Evolutionary conservation across 805 yeast genomes (phyloP).

Genomic region (Saturnispora diversa): DNA sequence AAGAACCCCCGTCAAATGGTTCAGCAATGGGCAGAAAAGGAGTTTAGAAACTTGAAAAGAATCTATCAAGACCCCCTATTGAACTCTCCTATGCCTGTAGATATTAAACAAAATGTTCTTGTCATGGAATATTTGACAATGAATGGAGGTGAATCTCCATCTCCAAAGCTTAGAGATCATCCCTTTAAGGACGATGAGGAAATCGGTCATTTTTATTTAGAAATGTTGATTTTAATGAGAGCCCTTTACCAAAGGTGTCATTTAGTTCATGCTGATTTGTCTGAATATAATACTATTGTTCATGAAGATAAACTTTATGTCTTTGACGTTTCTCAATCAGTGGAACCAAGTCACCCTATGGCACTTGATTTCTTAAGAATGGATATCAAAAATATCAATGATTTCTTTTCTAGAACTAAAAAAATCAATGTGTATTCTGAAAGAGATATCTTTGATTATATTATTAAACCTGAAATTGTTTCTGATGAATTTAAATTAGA

Average conservation of each 20-base stretch:
- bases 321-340: slow-evolving; percentile 95
- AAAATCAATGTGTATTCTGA: slow-evolving; percentile 76
- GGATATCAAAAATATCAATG: slow-evolving; percentile 95
- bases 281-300: slow-evolving; percentile 88
- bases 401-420: slow-evolving; percentile 65
- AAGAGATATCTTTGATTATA: slow-evolving; percentile 69
- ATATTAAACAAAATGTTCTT: slow-evolving; percentile 78
- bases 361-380: slow-evolving; percentile 88
- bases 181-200: slow-evolving; percentile 57
- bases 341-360: slow-evolving; percentile 97
- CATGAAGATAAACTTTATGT: slow-evolving; percentile 73
- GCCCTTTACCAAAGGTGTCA: slow-evolving; percentile 81
- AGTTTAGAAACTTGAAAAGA: slow-evolving; percentile 85
- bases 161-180: slow-evolving; percentile 84
- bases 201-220: slow-evolving; percentile 59
- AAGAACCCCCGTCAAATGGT: slow-evolving; percentile 97
- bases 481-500: slow-evolving; percentile 31
- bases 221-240: slow-evolving; percentile 78
- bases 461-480: slow-evolving; percentile 35
- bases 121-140: slow-evolving; percentile 85
- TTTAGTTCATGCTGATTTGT: slow-evolving; percentile 91
- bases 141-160: slow-evolving; percentile 73
- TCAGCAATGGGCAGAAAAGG: slow-evolving; percentile 97
- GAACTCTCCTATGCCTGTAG: slow-evolving; percentile 91
- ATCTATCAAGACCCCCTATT: slow-evolving; percentile 60